Evolutionary conservation across 2,329 filamentous ascomycete genomes (phyloP), one percentile per base, ranked within the genome.

Genomic region (Colletotrichum brevisporum): DNA sequence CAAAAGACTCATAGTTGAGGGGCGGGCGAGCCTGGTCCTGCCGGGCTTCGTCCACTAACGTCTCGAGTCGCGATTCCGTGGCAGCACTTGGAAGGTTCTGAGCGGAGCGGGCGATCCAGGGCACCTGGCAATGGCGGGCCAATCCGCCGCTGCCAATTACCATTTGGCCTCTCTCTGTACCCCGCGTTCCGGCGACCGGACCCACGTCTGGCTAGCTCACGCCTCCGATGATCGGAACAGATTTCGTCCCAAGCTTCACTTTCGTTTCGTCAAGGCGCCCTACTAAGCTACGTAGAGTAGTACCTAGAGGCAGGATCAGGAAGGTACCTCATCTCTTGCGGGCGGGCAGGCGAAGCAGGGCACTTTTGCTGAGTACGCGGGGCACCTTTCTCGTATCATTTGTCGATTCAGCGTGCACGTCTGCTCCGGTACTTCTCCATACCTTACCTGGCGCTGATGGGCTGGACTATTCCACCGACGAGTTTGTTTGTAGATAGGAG

Each of bases 111-210:
- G 36, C 61, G 48, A 60, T 41, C 50, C n/a, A 71, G 39, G 48
- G 67, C 53, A 50, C 64, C 66, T 65, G 54, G 55, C 41, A 48
- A 31, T 51, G 51, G 47, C 41, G 50, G 60, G 66, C 78, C 77
- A 80, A 80, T 80, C 71, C 68, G 36, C 47, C 53, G 48, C 47
- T 45, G 41, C 43, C 26, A 71, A 75, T 79, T 79, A 71, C 73
- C 76, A 80, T 79, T 79, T 71, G 71, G 71, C 71, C 72, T 36
- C 74, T 12, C n/a, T 21, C 47, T 68, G 70, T 74, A 74, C 78
- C 77, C 78, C 78, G 78, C 78, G 78, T 79, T 79, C 78, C 78
- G 77, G 69, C 71, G 72, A 77, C 76, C 76, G 78, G 77, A 78
- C 74, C 51, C 61, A 45, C 50, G 27, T 18, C 54, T 68, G 41